Base-by-base conservation (phyloP, 2,329 filamentous ascomycete species). In the Alternaria dauci region DNA sequence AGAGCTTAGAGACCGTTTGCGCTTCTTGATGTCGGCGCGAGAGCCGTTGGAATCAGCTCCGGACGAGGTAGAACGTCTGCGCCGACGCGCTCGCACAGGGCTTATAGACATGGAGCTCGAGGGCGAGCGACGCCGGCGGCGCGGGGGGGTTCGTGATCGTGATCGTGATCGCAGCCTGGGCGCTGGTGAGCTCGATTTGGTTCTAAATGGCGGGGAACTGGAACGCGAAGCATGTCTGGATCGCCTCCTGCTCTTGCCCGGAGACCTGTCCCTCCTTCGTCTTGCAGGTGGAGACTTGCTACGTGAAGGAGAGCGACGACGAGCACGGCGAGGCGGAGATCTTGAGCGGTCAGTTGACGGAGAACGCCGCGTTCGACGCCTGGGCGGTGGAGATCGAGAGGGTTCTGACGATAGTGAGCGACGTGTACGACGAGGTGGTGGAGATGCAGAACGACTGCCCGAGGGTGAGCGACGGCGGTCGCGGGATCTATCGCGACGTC, bases 181-280 rank as follows among this genome's bases (percentile, higher is more conserved):
- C 76, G 81, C 81, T 80, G 78, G 84, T 85, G 85, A 87, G 83
- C 83, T 83, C 71, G 82, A 83, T 73, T 80, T 80, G 46, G 32
- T 50, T 50, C 46, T 50, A 70, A 80, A 76, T 80, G 76, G 79
- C 71, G 80, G 80, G 75, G 81, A 78, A 68, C 71, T 76, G 75
- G 84, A 84, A 80, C 82, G 79, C 71, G 80, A 77, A 77, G 80
- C 81, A 77, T 81, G 73, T 52, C 61, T 68, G 30, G 66, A 63
- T 59, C 69, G 69, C 63, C 71, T 73, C 60, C 67, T 67, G 55
- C 68, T 73, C 55, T 73, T 73, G 62, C 67, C 78, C 66, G 71
- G 72, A 44, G 76, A 75, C 62, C 62, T 71, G 36, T 72, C 68
- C 56, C 65, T 69, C 42, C 69, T 67, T 38, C 71, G 61, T 42